Conservation (phyloP, 805 yeast species). For the Ogataea dorogensis region DNA sequence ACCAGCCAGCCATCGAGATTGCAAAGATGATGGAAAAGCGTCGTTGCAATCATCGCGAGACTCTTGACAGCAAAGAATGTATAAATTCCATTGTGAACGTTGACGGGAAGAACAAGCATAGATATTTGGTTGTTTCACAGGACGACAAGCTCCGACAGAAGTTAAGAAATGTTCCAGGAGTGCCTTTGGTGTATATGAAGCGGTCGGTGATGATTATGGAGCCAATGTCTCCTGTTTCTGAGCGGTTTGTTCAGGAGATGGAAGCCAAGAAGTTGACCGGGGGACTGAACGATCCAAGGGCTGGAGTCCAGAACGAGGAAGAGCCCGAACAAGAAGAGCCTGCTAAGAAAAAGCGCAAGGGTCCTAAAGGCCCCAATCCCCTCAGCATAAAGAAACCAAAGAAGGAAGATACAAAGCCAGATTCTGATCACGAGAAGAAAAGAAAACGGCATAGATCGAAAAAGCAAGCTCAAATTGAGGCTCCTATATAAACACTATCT, state of each 20-base stretch:
- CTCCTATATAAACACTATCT: conserved; percentile 1
- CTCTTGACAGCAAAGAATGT: conserved; percentile 67
- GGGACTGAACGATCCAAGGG: conserved; percentile 69
- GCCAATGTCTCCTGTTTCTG: conserved; percentile 77
- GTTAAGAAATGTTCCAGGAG: conserved; percentile 80
- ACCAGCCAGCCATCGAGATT: conserved; percentile 72
- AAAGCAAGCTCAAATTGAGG: conserved; percentile 5
- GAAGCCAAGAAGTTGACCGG: conserved; percentile 70
- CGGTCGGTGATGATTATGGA: conserved; percentile 96
- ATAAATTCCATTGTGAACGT: conserved; percentile 65
- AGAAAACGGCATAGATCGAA: conserved; percentile 22
- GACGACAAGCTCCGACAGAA: conserved; percentile 64
- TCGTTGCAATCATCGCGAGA: conserved; percentile 73
- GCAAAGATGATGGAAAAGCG: conserved; percentile 90
- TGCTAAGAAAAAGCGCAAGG: conserved; percentile 50
- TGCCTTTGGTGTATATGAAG: conserved; percentile 83
- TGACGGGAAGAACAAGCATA: conserved; percentile 79
- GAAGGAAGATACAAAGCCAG: conserved; percentile 22
- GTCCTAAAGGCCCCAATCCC: conserved; percentile 87
- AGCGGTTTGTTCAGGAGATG: conserved; percentile 41
- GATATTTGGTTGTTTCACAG: conserved; percentile 88
- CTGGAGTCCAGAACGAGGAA: conserved; percentile 22
- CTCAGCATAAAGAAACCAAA: conserved; percentile 81
- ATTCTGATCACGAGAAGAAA: conserved; percentile 9
- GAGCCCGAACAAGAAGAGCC: conserved; percentile 21